These are phyloP conservation scores for Metschnikowia matae DNA, from an alignment of 805 yeast species.

Conservation along the genomic window DNA sequence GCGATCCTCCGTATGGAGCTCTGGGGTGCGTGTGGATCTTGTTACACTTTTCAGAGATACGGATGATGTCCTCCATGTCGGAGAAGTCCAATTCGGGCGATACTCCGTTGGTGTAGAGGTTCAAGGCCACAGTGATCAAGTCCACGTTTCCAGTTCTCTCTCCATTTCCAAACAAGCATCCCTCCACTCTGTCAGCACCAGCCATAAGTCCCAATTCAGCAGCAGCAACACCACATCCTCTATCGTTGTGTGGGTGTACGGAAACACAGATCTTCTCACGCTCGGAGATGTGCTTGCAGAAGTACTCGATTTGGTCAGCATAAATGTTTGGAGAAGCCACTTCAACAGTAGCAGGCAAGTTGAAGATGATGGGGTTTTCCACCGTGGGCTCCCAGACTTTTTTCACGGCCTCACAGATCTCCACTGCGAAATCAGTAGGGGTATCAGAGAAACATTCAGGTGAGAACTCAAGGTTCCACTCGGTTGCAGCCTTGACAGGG, in stretches of 20 bases:
- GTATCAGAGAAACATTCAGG: conserved; percentile 79
- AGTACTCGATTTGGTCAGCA: conserved; percentile 79
- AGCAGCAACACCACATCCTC: conserved; percentile 85
- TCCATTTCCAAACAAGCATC: conserved; percentile 79
- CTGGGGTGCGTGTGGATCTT: conserved; percentile 70
- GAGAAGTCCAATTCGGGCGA: conserved; percentile 69
- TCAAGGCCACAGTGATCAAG: conserved; percentile 67
- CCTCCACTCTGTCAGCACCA: conserved; percentile 85
- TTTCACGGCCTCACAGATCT: conserved; percentile 77
- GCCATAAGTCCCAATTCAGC: conserved; percentile 72
- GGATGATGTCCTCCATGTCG: conserved; percentile 61
- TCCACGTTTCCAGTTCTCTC: conserved; percentile 85
- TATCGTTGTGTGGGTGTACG: conserved; percentile 72
- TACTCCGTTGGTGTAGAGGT: conserved; percentile 75
- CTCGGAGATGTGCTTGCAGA: conserved; percentile 61
- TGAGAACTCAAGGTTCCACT: conserved; percentile 70
- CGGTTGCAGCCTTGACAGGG: conserved; percentile 57
- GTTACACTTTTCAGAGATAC: conserved; percentile 70
- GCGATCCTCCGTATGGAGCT: conserved; percentile 78
- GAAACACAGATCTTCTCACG: conserved; percentile 70
- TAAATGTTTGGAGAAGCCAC: conserved; percentile 71
- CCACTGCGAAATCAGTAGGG: conserved; percentile 67
- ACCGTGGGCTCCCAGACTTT: conserved; percentile 75
- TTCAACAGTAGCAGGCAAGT: conserved; percentile 79
- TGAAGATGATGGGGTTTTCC: conserved; percentile 70